Evolutionary conservation across 345 rosid genomes (phyloP), one percentile per base, ranked within the genome.

Genomic region (Bruguiera gymnorhiza): DNA sequence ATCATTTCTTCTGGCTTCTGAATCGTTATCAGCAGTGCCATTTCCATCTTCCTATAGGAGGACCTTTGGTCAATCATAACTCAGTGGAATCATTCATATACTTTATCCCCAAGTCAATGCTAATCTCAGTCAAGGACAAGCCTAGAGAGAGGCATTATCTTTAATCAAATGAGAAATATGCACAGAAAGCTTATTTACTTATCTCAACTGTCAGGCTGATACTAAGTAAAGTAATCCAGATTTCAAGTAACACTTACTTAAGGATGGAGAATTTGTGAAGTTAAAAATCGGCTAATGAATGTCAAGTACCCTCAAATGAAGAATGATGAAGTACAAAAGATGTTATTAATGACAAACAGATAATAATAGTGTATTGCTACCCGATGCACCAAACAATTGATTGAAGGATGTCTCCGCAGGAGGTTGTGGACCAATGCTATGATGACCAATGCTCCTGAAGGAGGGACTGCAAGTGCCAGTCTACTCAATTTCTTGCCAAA

Each of bases 401-500:
- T 90, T 75, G 98, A 84, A 76, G 98, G 97, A 85, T 95, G 96
- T 76, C 91, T 81, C 36, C 97, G 80, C 48, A 95, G 60, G 69
- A 95, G 91, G 82, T 95, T 95, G 81, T 90, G 88, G 79, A 95
- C 85, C 82, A 92, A 79, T 54, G 96, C 98, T 13, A 86, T 83
- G 50, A 92, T 81, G 80, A 88, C 86, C 80, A 95, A 68, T 29
- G 91, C 83, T 75, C 97, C 98, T 3, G 97, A 83, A 24, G 99
- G 97, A 65, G 99, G 92, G 46, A 84, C 87, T 6, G 79, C 81
- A 74, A 92, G 87, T 31, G 91, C 74, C 78, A 95, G 70, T 69
- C 97, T 85, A 81, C 98, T 90, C 77, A 95, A 78, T 79, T 86
- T 92, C 86, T 92, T 95, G 18, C 88, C 83, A 81, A 92, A 95